A percentile compares a stretch with the other conserved stretches of the same genome.
phyloP scores from a whole-genome alignment of 805 yeast genomes.

The Myxozyma geophila region DNA sequence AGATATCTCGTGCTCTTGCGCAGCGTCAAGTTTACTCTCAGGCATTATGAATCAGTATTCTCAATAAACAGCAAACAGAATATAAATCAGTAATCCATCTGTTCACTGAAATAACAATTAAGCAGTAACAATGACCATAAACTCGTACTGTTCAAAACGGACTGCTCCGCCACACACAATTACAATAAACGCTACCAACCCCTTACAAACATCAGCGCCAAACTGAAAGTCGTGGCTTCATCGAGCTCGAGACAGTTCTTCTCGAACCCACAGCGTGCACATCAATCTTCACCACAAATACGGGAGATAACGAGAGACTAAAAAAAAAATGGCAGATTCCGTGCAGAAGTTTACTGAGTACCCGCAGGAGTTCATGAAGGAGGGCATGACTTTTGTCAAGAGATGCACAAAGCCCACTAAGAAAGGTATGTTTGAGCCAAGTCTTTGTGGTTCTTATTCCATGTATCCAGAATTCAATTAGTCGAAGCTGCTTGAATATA shows the following conservation, averaged over 20 bases:
- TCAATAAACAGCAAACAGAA: neutral
- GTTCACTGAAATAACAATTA: neutral
- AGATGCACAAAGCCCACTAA: conserved; percentile 92
- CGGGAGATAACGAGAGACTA: neutral
- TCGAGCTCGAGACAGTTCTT: neutral
- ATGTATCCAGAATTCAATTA: neutral
- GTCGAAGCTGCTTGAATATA: neutral
- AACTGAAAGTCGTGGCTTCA: neutral
- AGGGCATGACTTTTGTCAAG: conserved; percentile 84
- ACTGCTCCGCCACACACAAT: neutral
- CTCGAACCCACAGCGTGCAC: neutral
- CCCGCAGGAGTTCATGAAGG: conserved; percentile 88
- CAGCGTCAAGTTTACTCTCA: too few species aligned
- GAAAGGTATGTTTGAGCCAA: conserved; percentile 55
- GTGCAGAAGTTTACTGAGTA: conserved; percentile 76
- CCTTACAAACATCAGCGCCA: neutral
- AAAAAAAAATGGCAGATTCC: conserved; percentile 34
- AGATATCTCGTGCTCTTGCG: too few species aligned
- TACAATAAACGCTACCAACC: neutral
- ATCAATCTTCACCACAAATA: neutral
- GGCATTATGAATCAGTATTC: too few species aligned
- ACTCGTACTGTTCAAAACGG: neutral
- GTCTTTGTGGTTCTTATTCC: neutral
- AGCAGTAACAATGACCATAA: neutral
- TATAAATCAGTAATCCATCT: too few species aligned